These are phyloP conservation scores for Tuber umbilicatum DNA, from an alignment of 495 filamentous ascomycete genomes.

Conservation along the genomic window DNA sequence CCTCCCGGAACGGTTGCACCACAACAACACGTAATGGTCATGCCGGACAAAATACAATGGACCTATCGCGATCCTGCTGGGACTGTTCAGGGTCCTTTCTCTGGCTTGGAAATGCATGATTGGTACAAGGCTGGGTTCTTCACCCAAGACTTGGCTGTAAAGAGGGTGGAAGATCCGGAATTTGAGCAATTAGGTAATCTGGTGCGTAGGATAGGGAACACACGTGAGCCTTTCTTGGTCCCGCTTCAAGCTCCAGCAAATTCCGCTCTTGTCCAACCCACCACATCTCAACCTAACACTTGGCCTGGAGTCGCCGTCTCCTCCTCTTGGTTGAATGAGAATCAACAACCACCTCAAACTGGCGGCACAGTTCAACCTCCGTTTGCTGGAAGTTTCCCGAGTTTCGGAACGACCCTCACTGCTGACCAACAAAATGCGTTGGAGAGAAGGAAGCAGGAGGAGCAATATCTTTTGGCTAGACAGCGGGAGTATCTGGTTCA, in stretches of 20 bases:
- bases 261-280: conserved; percentile 47
- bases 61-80: conserved; percentile 94
- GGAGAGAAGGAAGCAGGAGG: conserved; percentile 92
- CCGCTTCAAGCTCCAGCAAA: conserved; percentile 63
- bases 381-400: conserved; percentile 91
- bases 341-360: conserved; percentile 36
- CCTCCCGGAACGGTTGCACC: conserved; percentile 33
- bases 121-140: conserved; percentile 99
- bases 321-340: conserved; percentile 45
- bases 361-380: conserved; percentile 74
- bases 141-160: conserved; percentile 84
- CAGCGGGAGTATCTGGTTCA: conserved; percentile 90
- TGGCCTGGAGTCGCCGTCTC: conserved; percentile 39
- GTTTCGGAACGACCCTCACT: conserved; percentile 94
- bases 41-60: conserved; percentile 98
- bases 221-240: conserved; percentile 91
- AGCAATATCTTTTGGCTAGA: conserved; percentile 90
- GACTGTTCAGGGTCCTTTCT: conserved; percentile 86
- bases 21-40: conserved; percentile 81
- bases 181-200: conserved; percentile 95
- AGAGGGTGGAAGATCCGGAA: conserved; percentile 83
- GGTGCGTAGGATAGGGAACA: conserved; percentile 94
- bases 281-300: conserved; percentile 43
- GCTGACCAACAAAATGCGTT: conserved; percentile 96
- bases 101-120: conserved; percentile 96